Conservation (phyloP, 306 rosid species). For the Castanospermum australe region DNA sequence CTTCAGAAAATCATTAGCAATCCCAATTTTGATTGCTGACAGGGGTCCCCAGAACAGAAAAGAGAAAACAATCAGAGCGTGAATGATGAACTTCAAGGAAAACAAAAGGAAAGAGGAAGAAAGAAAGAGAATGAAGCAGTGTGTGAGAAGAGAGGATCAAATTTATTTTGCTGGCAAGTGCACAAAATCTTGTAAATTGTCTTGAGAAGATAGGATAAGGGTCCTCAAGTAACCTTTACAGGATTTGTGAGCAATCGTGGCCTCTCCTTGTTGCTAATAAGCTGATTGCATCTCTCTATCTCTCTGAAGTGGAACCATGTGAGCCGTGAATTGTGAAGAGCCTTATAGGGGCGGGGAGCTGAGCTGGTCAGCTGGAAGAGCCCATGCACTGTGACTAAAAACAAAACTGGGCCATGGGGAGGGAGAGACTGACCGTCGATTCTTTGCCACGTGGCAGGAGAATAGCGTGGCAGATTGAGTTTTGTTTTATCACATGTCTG, state of each 20-base stretch:
- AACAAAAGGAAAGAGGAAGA: not conserved
- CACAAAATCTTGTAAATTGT: slow-evolving; percentile 20
- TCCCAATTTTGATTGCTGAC: not conserved
- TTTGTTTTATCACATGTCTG: slow-evolving; percentile 57
- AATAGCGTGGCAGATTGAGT: slow-evolving; percentile 33
- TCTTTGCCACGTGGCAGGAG: slow-evolving; percentile 42
- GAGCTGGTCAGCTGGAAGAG: not conserved
- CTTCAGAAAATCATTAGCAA: not conserved
- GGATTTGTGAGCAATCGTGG: slow-evolving; percentile 65
- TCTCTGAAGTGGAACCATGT: too few species aligned
- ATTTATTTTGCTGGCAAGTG: not conserved
- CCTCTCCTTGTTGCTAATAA: slow-evolving; percentile 51
- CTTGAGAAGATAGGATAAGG: slow-evolving; percentile 82
- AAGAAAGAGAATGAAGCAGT: not conserved
- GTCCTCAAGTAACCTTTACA: slow-evolving; percentile 31
- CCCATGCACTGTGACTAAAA: slow-evolving; percentile 33
- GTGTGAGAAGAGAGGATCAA: not conserved
- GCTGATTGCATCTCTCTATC: not conserved
- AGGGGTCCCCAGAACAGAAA: too few species aligned
- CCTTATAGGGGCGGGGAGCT: slow-evolving; percentile 12
- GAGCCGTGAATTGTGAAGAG: too few species aligned
- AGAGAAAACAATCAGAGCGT: not conserved
- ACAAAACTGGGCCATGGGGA: not conserved
- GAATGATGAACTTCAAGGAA: slow-evolving; percentile 1
- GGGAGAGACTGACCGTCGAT: slow-evolving; percentile 28